Evolutionary conservation across 805 yeast species (phyloP).

Genomic region (Zygosaccharomyces bisporus): DNA sequence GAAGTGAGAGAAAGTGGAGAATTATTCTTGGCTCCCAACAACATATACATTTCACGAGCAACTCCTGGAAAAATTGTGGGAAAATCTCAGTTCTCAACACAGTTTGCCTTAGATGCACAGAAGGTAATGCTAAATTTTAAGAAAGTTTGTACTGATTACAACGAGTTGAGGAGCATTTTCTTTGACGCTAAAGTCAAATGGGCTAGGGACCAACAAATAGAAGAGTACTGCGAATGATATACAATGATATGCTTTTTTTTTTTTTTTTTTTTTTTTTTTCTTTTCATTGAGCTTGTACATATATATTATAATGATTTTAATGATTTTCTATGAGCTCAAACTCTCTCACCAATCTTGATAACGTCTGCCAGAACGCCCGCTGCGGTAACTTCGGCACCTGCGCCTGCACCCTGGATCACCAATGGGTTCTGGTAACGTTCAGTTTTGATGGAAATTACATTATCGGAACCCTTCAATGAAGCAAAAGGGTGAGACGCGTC

Average conservation of each 20-base stretch:
- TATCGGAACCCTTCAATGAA: constrained; percentile 90
- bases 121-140: constrained; percentile 68
- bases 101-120: constrained; percentile 57
- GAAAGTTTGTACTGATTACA: constrained; percentile 53
- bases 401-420: constrained; percentile 96
- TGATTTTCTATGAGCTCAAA: constrained; percentile 28
- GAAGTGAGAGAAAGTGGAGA: constrained; percentile 78
- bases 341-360: constrained; percentile 85
- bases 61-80: constrained; percentile 43
- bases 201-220: constrained; percentile 37
- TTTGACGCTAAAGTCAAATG: constrained; percentile 53
- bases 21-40: constrained; percentile 80
- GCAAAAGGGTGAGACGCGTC: constrained; percentile 93
- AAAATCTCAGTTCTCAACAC: constrained; percentile 34
- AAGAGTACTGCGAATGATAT: constrained; percentile 16
- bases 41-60: constrained; percentile 72
- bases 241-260: no score
- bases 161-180: constrained; percentile 49
- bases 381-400: constrained; percentile 75
- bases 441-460: constrained; percentile 87
- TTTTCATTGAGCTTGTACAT: not conserved
- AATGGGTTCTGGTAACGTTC: constrained; percentile 91
- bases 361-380: constrained; percentile 94
- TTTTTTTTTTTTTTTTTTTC: no score
- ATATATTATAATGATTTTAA: constrained; percentile 1